Conservation (phyloP, 768 basidiomycete species). For the Obba rivulosa region DNA sequence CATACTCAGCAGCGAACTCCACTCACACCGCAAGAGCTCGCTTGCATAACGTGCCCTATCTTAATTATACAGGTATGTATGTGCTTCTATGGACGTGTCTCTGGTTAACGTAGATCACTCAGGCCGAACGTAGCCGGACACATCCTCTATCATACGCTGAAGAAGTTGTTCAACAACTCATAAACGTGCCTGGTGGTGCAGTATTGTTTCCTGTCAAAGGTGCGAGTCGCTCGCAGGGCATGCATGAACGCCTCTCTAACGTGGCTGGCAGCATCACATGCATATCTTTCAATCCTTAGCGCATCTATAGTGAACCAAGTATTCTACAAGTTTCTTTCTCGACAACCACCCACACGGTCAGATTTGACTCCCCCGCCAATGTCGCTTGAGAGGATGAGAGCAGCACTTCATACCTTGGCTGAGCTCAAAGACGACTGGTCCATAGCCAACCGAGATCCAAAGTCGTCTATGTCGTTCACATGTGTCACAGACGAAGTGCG, state of each 20-base stretch:
- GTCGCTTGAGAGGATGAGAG: slow-evolving; percentile 40
- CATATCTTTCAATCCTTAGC: slow-evolving; percentile 49
- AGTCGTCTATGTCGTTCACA: slow-evolving; percentile 65
- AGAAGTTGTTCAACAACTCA: slow-evolving; percentile 41
- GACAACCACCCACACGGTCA: slow-evolving; percentile 45
- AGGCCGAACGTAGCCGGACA: slow-evolving; percentile 58
- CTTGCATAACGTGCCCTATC: slow-evolving; percentile 55
- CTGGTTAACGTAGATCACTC: neutral
- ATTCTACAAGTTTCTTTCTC: slow-evolving; percentile 55
- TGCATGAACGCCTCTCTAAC: neutral
- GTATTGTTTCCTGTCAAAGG: slow-evolving; percentile 60
- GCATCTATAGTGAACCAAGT: slow-evolving; percentile 60
- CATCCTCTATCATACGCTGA: slow-evolving; percentile 57
- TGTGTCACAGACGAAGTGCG: slow-evolving; percentile 49
- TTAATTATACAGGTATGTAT: slow-evolving; percentile 59
- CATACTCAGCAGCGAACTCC: slow-evolving; percentile 46
- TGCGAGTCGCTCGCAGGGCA: slow-evolving; percentile 18
- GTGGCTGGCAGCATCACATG: slow-evolving; percentile 25
- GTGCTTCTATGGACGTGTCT: neutral
- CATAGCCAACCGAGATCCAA: slow-evolving; percentile 46
- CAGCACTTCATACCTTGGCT: slow-evolving; percentile 49
- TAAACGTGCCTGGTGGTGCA: slow-evolving; percentile 43
- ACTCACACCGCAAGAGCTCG: slow-evolving; percentile 41
- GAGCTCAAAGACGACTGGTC: slow-evolving; percentile 41
- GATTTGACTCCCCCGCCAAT: slow-evolving; percentile 36